A percentile compares a stretch with the other conserved stretches of the same genome.
Conservation (phyloP, 306 rosid genomes). For the Crotalaria pallida region DNA sequence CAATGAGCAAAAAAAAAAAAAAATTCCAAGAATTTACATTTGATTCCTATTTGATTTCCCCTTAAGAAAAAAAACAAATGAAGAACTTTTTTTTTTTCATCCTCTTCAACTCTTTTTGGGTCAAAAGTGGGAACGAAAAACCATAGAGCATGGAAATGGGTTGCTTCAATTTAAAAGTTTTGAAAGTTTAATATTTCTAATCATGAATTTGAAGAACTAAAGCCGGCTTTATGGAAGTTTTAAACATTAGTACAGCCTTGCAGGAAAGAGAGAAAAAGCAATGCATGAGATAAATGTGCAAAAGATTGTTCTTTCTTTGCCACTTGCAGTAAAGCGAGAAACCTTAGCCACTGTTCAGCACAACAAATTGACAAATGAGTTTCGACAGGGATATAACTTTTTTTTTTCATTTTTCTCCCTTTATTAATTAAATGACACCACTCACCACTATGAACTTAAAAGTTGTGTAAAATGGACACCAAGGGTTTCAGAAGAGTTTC, state of each 20-base stretch:
- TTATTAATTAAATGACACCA: slow-evolving; percentile 17
- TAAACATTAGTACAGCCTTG: neutral
- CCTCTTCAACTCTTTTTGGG: neutral
- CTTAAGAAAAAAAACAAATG: neutral
- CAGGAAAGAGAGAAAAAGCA: slow-evolving; percentile 23
- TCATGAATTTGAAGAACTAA: neutral
- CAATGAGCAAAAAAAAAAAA: neutral
- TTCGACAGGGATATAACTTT: slow-evolving; percentile 30
- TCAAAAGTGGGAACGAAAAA: neutral
- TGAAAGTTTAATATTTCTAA: neutral
- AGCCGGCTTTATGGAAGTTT: neutral
- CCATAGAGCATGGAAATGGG: neutral
- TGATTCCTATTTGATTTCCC: neutral
- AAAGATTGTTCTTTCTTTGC: slow-evolving; percentile 35
- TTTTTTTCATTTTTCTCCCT: slow-evolving; percentile 25
- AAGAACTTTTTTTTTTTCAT: neutral
- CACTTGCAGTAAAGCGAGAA: slow-evolving; percentile 30
- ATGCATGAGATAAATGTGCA: slow-evolving; percentile 32
- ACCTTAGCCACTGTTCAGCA: slow-evolving; percentile 38
- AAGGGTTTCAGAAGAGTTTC: slow-evolving; percentile 17
- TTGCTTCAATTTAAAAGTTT: neutral
- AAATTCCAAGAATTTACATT: neutral
- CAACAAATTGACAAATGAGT: slow-evolving; percentile 28
- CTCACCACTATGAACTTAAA: slow-evolving; percentile 23
- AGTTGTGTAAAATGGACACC: slow-evolving; percentile 18